Base-by-base conservation (phyloP, 202 grass and related monocot genomes). In the Setaria viridis region DNA sequence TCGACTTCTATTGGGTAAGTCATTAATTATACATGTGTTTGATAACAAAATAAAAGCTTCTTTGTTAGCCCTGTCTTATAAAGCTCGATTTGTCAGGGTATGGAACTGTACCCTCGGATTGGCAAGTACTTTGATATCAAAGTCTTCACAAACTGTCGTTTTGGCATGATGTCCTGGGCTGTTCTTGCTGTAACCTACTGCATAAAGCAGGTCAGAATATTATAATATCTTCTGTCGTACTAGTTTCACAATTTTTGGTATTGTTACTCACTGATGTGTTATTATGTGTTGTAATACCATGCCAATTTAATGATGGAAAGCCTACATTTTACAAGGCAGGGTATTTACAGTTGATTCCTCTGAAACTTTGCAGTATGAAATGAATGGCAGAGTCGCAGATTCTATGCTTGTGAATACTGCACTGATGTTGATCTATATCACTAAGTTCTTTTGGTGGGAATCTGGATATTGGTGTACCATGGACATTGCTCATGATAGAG, bases 111-210 rank as follows among this genome's bases (percentile, higher is more conserved):
- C 85, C 97, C 97, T 83, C 87, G 94, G 59, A 99, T 99, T 73
- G 92, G 97, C 65, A 94, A 99, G 83, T 73, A 92, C 51, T 99
- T 99, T 35, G 94, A 99, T 57, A 99, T 99, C 70, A 99, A 99
- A 67, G 97, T 99, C 62, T 99, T 99, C 70, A 99, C 97, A 71
- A 99, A 99, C 70, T 99, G 97, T 56, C 90, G 97, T 55, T 99
- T 99, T 50, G 97, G 97, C 68, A 94, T 99, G 97, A 99, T 99
- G 97, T 99, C 97, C 16, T 99, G 97, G 97, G 97, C 94, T 80
- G 94, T 97, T 94, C 94, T 99, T 83, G 97, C 94, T 87, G 85
- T 99, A 63, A 99, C 92, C 7, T 97, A 99, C 88, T 99, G 92
- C 92, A 94, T 99, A 72, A 99, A 99, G 78, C 97, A 99, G 97